Evolutionary conservation across 1,139 yeast genomes (phyloP), one percentile per base, ranked within the genome.

Genomic region (Blastobotrys indianensis): DNA sequence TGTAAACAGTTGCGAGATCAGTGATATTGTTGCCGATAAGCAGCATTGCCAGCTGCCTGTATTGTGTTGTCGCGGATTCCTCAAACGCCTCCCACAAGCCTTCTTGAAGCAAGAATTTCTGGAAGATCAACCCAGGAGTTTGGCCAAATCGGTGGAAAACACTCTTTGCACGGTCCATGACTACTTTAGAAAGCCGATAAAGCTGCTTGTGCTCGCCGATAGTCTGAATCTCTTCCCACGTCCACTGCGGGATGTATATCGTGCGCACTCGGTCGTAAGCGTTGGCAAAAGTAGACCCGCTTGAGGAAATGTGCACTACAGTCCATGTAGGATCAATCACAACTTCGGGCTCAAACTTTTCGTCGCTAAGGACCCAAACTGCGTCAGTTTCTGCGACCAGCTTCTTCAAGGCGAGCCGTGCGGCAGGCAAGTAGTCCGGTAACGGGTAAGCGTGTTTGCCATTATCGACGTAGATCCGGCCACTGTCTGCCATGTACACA

Each of bases 361-460:
- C 38, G 38, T 35, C 38, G 15, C 15, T 11, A 23, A 35, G 11
- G 29, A 35, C 38, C 38, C 38, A 35, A 3, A 35, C n/a, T 8
- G n/a, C 17, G 28, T 35, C 38, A n/a, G 12, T 17, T 4, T 16
- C 11, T 15, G 16, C 11, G 16, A 12, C 36, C 13, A 12, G 36
- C 16, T 12, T 33, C 36, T 12, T n/a, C 15, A 12, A 4, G 8
- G 33, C 33, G 8, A 4, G 8, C 15, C 33, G 12, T n/a, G 15
- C 15, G 33, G 33, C 15, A 9, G 33, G 12, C 33, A 20, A 20
- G 25, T 20, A 20, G 25, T 31, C 33, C 12, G 13, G 13, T 17
- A 33, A 4, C 8, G 36, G 36, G 11, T 12, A 12, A 4, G 17
- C 36, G 13, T 16, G 36, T 13, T n/a, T 13, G 17, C 36, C 36